Conservation (phyloP, 345 rosid species). For the Salix caprea region DNA sequence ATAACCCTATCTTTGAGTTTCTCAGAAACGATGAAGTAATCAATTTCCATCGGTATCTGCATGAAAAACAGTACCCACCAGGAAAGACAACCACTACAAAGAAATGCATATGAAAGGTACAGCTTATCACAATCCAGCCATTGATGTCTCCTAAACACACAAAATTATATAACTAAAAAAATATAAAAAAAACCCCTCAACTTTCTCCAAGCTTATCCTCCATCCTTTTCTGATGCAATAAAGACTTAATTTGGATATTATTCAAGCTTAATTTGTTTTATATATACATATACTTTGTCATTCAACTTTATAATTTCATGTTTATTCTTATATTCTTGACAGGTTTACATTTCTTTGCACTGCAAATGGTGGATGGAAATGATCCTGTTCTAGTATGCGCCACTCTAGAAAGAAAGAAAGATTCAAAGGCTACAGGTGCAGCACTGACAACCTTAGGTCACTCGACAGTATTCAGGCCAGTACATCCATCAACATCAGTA, state of each 20-base stretch:
- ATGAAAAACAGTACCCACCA: conserved; percentile 14
- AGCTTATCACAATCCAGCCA: not conserved
- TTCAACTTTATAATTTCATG: not conserved
- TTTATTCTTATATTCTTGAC: not conserved
- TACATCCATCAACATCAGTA: not conserved
- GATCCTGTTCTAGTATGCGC: not conserved
- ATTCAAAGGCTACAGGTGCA: not conserved
- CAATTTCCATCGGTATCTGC: conserved; percentile 44
- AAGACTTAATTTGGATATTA: not conserved
- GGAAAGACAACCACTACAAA: too few species aligned
- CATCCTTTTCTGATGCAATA: not conserved
- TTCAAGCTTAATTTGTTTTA: not conserved
- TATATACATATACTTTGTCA: not conserved
- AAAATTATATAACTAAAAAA: too few species aligned
- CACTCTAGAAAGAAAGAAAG: not conserved
- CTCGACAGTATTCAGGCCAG: not conserved
- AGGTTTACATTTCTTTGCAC: too few species aligned
- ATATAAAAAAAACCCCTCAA: not conserved
- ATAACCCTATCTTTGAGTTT: conserved; percentile 56
- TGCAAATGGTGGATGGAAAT: not conserved
- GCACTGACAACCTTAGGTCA: not conserved
- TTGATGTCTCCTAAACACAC: not conserved
- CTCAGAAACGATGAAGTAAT: conserved; percentile 77
- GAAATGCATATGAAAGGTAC: not conserved
- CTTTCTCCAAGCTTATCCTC: not conserved